Percentiles rank a stretch among this genome's conserved stretches.
Conservation (phyloP, 108 stramenopile genomes). For the Aurantiochytrium sp. region DNA sequence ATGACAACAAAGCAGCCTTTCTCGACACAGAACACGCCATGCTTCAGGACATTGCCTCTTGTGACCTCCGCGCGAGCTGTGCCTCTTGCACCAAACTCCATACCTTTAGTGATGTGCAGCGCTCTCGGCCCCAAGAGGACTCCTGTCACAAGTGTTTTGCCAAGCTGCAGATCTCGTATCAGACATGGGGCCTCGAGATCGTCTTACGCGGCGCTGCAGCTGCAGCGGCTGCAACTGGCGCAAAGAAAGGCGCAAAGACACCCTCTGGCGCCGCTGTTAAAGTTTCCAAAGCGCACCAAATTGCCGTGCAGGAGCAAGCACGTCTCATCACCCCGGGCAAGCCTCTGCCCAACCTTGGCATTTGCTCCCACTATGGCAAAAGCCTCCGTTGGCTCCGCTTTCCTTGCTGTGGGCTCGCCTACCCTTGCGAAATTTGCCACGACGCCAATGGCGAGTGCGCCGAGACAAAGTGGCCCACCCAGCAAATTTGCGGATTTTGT, state of each 20-base stretch:
- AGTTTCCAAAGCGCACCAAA: background rate
- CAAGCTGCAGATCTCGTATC: background rate
- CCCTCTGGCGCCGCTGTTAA: background rate
- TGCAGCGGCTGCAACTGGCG: background rate
- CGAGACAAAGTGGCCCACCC: conserved; percentile 1
- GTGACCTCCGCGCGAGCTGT: background rate
- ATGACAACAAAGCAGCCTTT: background rate
- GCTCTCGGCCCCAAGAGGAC: background rate
- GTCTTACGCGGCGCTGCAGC: background rate
- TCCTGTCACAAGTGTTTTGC: background rate
- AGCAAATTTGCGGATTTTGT: background rate
- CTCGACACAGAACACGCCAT: background rate
- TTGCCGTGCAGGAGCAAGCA: background rate
- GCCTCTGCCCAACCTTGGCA: background rate
- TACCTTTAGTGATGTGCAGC: background rate
- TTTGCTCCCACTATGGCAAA: background rate
- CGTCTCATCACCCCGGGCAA: background rate
- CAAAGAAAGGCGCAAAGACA: background rate
- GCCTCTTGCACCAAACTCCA: background rate
- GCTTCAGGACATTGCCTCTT: background rate
- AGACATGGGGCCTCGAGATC: background rate
- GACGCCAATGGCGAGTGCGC: background rate
- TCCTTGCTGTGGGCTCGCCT: conserved; percentile 9
- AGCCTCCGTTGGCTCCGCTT: conserved; percentile 6
- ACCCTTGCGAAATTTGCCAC: background rate